phyloP scores from a whole-genome alignment of 176 grass and related monocot genomes.

The Raddia guianensis region DNA sequence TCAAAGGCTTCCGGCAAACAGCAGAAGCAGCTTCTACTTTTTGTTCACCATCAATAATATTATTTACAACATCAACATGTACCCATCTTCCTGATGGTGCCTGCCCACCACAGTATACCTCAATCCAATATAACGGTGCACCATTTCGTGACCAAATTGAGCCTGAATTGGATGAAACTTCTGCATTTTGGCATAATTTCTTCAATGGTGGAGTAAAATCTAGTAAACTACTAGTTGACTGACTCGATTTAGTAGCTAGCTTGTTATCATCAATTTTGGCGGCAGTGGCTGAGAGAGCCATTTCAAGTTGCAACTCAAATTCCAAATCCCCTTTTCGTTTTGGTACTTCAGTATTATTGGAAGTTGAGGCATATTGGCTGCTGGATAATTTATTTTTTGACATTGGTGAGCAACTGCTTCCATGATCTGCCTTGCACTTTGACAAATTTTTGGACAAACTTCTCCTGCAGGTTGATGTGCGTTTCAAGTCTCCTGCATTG shows the following conservation, averaged over 20 bases:
- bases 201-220: slow-evolving; percentile 44
- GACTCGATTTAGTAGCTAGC: slow-evolving; percentile 29
- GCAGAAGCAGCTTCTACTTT: slow-evolving; percentile 82
- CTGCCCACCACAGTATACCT: slow-evolving; percentile 81
- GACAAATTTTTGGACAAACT: slow-evolving; percentile 49
- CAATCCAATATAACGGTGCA: slow-evolving; percentile 72
- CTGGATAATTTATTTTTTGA: slow-evolving; percentile 41
- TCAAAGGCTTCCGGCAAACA: slow-evolving; percentile 82
- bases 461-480: slow-evolving; percentile 45
- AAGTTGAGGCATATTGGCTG: slow-evolving; percentile 30
- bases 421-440: slow-evolving; percentile 45
- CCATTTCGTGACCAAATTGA: slow-evolving; percentile 86
- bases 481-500: slow-evolving; percentile 46
- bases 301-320: slow-evolving; percentile 86
- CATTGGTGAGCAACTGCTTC: slow-evolving; percentile 24
- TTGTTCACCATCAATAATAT: slow-evolving; percentile 74
- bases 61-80: slow-evolving; percentile 90
- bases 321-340: slow-evolving; percentile 83
- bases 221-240: slow-evolving; percentile 36
- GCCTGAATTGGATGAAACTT: slow-evolving; percentile 51
- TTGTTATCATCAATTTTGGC: slow-evolving; percentile 45
- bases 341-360: slow-evolving; percentile 53
- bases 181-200: slow-evolving; percentile 51
- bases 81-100: slow-evolving; percentile 78
- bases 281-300: slow-evolving; percentile 87